Conservation (phyloP, 2,329 filamentous ascomycete species). For the Nothopassalora personata region DNA sequence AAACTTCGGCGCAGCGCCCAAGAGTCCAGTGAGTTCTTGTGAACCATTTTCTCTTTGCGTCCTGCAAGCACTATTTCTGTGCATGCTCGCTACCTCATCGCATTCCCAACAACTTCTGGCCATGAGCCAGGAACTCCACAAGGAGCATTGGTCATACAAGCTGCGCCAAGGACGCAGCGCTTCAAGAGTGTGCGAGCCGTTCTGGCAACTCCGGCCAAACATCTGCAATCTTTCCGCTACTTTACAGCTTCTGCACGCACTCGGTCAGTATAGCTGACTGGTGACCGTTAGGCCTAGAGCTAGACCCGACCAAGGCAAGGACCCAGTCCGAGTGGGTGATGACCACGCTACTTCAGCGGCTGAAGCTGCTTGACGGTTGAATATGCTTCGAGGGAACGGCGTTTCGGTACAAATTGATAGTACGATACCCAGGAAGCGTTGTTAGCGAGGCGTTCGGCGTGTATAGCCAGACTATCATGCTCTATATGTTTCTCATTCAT, state of each 20-base stretch:
- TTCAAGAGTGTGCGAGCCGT: neutral
- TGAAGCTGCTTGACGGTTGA: constrained; percentile 12
- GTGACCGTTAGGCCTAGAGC: constrained; percentile 14
- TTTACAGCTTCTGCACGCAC: neutral
- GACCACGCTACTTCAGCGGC: constrained; percentile 15
- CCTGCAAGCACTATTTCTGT: neutral
- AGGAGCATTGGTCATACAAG: neutral
- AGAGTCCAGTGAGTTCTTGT: constrained; percentile 41
- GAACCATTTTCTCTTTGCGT: constrained; percentile 5
- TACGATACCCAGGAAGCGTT: neutral
- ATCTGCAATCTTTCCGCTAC: neutral
- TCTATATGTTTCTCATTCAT: neutral
- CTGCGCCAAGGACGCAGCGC: neutral
- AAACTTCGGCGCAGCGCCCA: constrained; percentile 71
- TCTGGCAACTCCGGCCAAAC: neutral
- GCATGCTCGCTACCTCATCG: neutral
- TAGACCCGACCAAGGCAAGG: constrained; percentile 17
- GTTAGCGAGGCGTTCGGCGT: constrained; percentile 1
- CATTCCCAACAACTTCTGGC: neutral
- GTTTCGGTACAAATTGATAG: neutral
- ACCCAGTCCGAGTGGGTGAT: constrained; percentile 16
- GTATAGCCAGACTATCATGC: neutral
- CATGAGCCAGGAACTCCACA: neutral
- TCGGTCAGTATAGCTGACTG: constrained; percentile 9
- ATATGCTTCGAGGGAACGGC: constrained; percentile 4